Conservation (phyloP, 805 yeast species). For the Ogataea neopini region DNA sequence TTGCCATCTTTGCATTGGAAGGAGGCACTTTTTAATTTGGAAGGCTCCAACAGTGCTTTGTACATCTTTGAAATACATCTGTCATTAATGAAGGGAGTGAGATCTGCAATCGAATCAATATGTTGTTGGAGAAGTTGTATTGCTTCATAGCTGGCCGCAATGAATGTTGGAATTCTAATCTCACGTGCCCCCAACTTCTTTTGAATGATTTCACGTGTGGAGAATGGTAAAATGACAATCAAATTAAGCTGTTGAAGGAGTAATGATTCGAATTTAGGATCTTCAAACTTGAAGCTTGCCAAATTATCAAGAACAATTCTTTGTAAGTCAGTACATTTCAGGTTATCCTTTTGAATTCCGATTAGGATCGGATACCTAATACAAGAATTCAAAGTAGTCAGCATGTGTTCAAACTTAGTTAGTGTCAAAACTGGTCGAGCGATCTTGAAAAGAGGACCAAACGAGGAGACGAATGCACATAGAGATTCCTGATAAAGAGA, state of each 20-base stretch:
- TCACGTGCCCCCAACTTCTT: conserved; percentile 46
- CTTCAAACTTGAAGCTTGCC: conserved; percentile 27
- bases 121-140: conserved; percentile 42
- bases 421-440: conserved; percentile 34
- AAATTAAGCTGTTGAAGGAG: conserved; percentile 55
- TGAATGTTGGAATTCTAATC: conserved; percentile 59
- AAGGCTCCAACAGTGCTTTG: conserved; percentile 53
- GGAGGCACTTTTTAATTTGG: conserved; percentile 45
- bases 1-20: conserved; percentile 24
- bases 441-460: conserved; percentile 48
- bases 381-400: conserved; percentile 62
- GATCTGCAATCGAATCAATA: conserved; percentile 35
- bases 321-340: conserved; percentile 66
- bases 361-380: conserved; percentile 75
- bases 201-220: conserved; percentile 56
- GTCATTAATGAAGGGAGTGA: conserved; percentile 43
- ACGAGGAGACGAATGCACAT: conserved; percentile 53
- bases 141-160: conserved; percentile 55
- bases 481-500: conserved; percentile 60
- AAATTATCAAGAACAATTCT: conserved; percentile 54
- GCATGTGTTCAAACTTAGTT: conserved; percentile 47
- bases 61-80: conserved; percentile 47
- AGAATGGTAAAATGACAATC: conserved; percentile 59
- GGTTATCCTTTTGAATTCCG: conserved; percentile 51
- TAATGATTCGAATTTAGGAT: conserved; percentile 42